These are phyloP conservation scores for Canariomyces notabilis DNA, from an alignment of 2,329 filamentous ascomycete species.

Conservation along the genomic window DNA sequence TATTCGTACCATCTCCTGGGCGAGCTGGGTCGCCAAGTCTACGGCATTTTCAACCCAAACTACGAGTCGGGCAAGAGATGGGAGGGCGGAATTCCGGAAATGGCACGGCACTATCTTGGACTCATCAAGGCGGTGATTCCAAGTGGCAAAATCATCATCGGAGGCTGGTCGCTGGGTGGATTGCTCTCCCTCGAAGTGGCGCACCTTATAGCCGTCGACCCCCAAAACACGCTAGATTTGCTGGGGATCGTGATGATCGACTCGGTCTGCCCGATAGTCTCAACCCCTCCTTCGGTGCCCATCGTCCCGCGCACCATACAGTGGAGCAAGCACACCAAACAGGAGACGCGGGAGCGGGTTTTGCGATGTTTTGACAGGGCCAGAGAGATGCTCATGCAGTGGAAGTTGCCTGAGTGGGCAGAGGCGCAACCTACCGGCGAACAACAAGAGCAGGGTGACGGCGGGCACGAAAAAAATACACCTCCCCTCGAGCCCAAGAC, in stretches of 20 bases:
- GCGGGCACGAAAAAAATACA: not conserved
- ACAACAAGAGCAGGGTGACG: not conserved
- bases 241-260: constrained; percentile 51
- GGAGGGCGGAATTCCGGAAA: constrained; percentile 48
- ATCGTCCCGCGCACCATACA: constrained; percentile 24
- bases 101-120: constrained; percentile 46
- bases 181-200: constrained; percentile 48
- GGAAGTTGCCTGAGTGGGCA: constrained; percentile 38
- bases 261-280: constrained; percentile 35
- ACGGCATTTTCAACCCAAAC: constrained; percentile 51
- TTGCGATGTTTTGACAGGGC: constrained; percentile 40
- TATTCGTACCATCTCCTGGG: constrained; percentile 54
- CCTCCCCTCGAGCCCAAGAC: constrained; percentile 3
- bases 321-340: constrained; percentile 27
- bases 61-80: constrained; percentile 45
- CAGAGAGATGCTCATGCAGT: constrained; percentile 35
- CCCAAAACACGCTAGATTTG: constrained; percentile 32
- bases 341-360: constrained; percentile 28
- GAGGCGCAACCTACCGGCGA: constrained; percentile 3
- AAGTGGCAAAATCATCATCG: constrained; percentile 41
- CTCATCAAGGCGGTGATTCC: constrained; percentile 39
- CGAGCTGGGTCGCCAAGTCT: constrained; percentile 43
- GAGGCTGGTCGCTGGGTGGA: constrained; percentile 54
- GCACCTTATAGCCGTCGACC: constrained; percentile 26
- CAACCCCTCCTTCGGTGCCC: constrained; percentile 8